Percentiles rank a stretch among this genome's conserved stretches.
These are phyloP conservation scores for Phytophthora capsici DNA, from an alignment of 352 stramenopile genomes.

Conservation along the genomic window DNA sequence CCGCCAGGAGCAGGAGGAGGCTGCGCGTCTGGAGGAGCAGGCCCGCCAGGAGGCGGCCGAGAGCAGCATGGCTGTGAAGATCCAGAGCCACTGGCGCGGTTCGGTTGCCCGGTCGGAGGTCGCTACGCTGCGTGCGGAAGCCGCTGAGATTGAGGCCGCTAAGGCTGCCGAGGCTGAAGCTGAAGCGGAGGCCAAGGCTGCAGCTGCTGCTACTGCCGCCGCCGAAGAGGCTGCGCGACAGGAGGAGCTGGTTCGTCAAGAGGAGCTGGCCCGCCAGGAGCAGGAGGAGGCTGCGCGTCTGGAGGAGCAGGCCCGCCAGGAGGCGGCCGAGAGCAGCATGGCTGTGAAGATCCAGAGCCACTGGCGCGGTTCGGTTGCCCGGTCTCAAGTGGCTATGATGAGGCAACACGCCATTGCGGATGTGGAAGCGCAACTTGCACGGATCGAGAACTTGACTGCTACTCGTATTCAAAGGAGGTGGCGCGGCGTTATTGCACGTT, in stretches of 20 bases:
- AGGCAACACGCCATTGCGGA: slow-evolving; percentile 27
- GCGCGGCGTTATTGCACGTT: slow-evolving; percentile 26
- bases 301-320: slow-evolving; percentile 13
- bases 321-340: slow-evolving; percentile 15
- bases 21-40: neutral
- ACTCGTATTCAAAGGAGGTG: slow-evolving; percentile 41
- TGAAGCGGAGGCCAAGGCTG: no score
- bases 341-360: slow-evolving; percentile 39
- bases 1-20: neutral
- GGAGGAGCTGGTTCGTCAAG: slow-evolving; percentile 7
- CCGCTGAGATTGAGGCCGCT: neutral
- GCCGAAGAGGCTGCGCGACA: neutral
- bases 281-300: neutral
- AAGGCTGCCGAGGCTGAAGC: neutral
- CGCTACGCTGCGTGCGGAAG: neutral
- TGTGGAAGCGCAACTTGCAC: slow-evolving; percentile 21
- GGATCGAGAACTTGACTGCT: slow-evolving; percentile 41
- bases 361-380: slow-evolving; percentile 31
- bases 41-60: slow-evolving; percentile 1
- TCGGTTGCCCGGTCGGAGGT: slow-evolving; percentile 12
- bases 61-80: slow-evolving; percentile 22
- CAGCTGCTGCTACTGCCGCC: neutral
- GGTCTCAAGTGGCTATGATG: slow-evolving; percentile 11
- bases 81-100: slow-evolving; percentile 38
- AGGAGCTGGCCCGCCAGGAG: slow-evolving; percentile 11